Evolutionary conservation across 345 rosid genomes (phyloP).

Genomic region (Tarenaya hassleriana): DNA sequence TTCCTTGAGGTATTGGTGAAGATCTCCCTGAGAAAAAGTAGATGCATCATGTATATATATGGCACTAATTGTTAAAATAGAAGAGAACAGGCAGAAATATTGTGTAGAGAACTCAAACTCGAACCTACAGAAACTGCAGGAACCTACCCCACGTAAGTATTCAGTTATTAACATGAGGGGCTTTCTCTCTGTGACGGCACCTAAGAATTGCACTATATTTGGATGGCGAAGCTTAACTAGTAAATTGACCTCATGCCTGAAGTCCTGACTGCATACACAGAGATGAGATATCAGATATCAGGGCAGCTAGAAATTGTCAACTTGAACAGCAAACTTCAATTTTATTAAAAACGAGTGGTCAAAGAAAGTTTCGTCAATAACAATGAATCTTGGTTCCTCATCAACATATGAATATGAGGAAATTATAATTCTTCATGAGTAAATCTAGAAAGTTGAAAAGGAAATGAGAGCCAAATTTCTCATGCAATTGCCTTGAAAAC

Average conservation of each 20-base stretch:
- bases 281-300: slow-evolving; percentile 5
- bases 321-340: no score
- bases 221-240: slow-evolving; percentile 99
- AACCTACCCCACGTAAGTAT: slow-evolving; percentile 82
- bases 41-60: background rate
- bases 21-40: slow-evolving; percentile 67
- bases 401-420: no score
- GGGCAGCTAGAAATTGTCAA: slow-evolving; percentile 9
- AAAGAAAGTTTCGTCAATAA: background rate
- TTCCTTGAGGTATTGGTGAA: slow-evolving; percentile 91
- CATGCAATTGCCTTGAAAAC: no score
- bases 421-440: no score
- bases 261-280: slow-evolving; percentile 73
- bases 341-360: background rate
- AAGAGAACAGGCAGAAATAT: slow-evolving; percentile 5
- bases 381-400: no score
- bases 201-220: slow-evolving; percentile 94
- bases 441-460: no score
- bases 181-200: slow-evolving; percentile 98
- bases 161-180: slow-evolving; percentile 99
- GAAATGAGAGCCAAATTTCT: no score
- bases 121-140: no score
- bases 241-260: slow-evolving; percentile 96
- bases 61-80: no score
- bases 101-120: slow-evolving; percentile 16